Base-by-base conservation (phyloP, 441 rosid species). In the Theobroma grandiflorum region DNA sequence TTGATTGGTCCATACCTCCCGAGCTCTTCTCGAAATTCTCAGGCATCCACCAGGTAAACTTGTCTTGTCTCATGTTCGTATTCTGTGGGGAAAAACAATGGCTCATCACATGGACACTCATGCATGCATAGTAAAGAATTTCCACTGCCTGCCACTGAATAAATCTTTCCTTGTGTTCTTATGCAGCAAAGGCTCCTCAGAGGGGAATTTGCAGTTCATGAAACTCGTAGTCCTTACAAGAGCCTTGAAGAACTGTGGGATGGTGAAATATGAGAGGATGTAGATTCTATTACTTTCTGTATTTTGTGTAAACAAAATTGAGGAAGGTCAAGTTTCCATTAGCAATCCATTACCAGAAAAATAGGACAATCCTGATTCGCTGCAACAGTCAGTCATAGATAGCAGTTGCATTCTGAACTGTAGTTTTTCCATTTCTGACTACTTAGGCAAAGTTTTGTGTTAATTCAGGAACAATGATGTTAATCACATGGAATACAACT, bases 131-230 rank as follows among this genome's bases (percentile, higher is more conserved):
- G 12, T 0, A 22, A 76, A 55, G 22, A 63, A 57, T 49, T 33
- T 16, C 40, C 38, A 40, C 20, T 62, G 42, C 20, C 31, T 22
- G 47, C 20, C 40, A 50, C 14, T 53, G 5, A 74, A 55, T 47
- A 22, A 16, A 8, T 57, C 55, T 33, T 73, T 20, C n/a, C 52
- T 55, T 57, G 8, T 2, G 67, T 68, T 22, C 22, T 53, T 14
- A 61, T 84, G 77, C 94, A 86, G 93, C 89, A 79, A 86, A 82
- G 92, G 85, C 90, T 89, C 20, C 91, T 89, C n/a, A 83, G 82
- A 68, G 94, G 92, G 37, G 89, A 83, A 78, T 87, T 87, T 40
- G 89, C 90, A 6, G 52, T 89, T 38, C 91, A 89, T 22, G 85
- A 79, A 77, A 87, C 83, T 52, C 42, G 11, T 33, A 91, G 91